Evolutionary conservation across 1,284 basidiomycete genomes (phyloP), one percentile per base, ranked within the genome.

Genomic region (Stygiomarasmius scandens): DNA sequence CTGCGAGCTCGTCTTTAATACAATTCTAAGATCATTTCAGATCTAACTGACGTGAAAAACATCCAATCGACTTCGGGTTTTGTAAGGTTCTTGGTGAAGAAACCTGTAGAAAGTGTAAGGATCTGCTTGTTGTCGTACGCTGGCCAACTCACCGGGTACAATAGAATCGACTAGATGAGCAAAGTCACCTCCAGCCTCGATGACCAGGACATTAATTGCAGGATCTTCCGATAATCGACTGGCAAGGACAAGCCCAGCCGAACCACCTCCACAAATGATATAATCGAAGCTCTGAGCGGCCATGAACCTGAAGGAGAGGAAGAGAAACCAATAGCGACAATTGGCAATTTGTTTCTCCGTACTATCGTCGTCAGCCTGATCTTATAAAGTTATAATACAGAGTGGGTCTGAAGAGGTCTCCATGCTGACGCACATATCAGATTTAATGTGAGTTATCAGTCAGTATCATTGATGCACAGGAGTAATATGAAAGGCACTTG

Each of bases 251-350:
- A 54, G 23, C 19, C 57, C 57, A 29, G 57, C 46, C 2, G 25
- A 20, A 6, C 57, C 57, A 9, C 52, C 57, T n/a, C 57, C 57
- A 19, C 54, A 46, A 12, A 58, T 24, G 23, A 58, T 19, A 36
- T 54, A 58, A 38, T 58, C 57, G 41, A 58, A 58, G 19, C 29
- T 25, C 12, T 27, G 27, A 22, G 16, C 24, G 14, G 32, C 14
- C 27, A 55, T 49, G 22, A 19, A n/a, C n/a, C n/a, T n/a, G n/a
- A n/a, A n/a, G 4, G 38, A 41, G 38, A 4, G 8, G 16, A 41
- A 41, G 38, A 12, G 29, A 32, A 6, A 32, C 5, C 6, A 6
- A 32, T 32, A 32, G 29, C 12, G 5, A 5, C 29, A 32, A 32
- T 32, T 32, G 29, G 29, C 12, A 32, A 32, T 32, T 32, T 12